Evolutionary conservation across 805 yeast species (phyloP).

Genomic region (Hanseniaspora meyeri): DNA sequence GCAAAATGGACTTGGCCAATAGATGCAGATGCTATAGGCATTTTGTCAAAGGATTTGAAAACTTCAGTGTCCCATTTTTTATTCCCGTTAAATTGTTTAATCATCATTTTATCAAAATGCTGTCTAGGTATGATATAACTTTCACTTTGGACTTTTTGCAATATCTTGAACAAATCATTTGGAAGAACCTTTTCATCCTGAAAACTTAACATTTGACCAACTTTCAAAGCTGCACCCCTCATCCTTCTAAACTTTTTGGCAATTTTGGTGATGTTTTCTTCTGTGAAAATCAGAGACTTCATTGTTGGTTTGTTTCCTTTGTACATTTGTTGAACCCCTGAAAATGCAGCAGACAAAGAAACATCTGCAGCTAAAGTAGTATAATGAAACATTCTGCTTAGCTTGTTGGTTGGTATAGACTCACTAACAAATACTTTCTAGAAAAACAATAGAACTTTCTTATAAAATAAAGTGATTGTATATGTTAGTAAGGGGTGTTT

Average conservation of each 20-base stretch:
- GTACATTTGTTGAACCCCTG: conserved; percentile 59
- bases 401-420: conserved; percentile 72
- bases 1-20: conserved; percentile 95
- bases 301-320: conserved; percentile 39
- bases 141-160: conserved; percentile 77
- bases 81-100: conserved; percentile 49
- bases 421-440: conserved; percentile 27
- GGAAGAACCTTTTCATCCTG: conserved; percentile 84
- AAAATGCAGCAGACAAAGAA: conserved; percentile 70
- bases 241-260: conserved; percentile 79
- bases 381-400: conserved; percentile 85
- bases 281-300: conserved; percentile 55
- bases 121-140: conserved; percentile 95
- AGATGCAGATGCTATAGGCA: conserved; percentile 88
- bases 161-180: conserved; percentile 64
- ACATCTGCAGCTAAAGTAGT: conserved; percentile 87
- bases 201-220: conserved; percentile 94
- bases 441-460: background rate
- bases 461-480: background rate
- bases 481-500: background rate
- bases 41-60: conserved; percentile 65
- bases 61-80: conserved; percentile 51
- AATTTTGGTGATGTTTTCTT: conserved; percentile 74
- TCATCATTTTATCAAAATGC: conserved; percentile 68
- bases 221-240: conserved; percentile 97